Evolutionary conservation across 345 rosid species (phyloP), one percentile per base, ranked within the genome.

Genomic region (Pelargonium nanum): DNA sequence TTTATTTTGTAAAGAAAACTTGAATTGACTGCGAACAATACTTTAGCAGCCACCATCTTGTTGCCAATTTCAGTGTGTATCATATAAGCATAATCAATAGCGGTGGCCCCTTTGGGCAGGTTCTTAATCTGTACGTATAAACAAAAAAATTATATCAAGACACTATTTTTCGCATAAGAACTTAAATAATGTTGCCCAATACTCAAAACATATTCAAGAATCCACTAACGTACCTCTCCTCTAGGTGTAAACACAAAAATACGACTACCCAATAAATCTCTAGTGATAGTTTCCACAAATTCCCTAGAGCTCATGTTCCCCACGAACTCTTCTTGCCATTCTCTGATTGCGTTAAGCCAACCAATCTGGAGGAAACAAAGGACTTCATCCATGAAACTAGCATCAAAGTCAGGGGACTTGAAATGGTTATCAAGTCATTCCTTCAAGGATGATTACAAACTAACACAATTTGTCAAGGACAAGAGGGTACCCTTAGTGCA

Each of bases 261-360:
- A 25, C 99, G 84, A 62, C 99, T 93, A 63, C 99, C 96, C 63
- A 93, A 59, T 55, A 93, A 87, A 79, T 93, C 99, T 74, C 86
- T 75, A 15, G 99, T 93, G 51, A 93, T 57, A 45, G 90, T 87
- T 68, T 93, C 99, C 26, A 93, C 99, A 81, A 93, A 93, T 77
- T 93, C 99, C 66, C 99, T 87, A 52, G 99, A 93, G 81, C 83
- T 89, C 99, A 93, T 93, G 77, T 89, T 93, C 74, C 99, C 99
- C 55, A 93, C 99, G 61, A 93, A 93, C 78, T 93, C 97, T 65
- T 93, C 96, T 84, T 93, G 99, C 99, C 99, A 93, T 76, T 93
- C 97, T 68, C 99, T 89, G 62, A 89, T 93, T 59, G 97, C 99
- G 70, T 89, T 93, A 50, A 93, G 90, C 99, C 99, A 93, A 61